Evolutionary conservation across 2,329 filamentous ascomycete genomes (phyloP).

Genomic region (Clarireedia paspali): DNA sequence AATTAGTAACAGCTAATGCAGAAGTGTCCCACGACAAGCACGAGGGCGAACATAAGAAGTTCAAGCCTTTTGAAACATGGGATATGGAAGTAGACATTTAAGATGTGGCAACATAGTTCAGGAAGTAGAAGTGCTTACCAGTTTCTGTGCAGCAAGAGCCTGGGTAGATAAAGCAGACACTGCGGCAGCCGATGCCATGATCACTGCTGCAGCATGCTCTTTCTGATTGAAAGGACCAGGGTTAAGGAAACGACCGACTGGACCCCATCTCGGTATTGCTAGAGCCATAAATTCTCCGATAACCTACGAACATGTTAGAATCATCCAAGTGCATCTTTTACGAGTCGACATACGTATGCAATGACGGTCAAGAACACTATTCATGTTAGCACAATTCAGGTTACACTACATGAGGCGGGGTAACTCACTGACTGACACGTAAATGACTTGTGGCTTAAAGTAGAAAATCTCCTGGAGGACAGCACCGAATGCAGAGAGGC

Average conservation of each 20-base stretch:
- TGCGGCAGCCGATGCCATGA: constrained; percentile 35
- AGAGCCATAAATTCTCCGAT: constrained; percentile 31
- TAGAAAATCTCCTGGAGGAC: constrained; percentile 38
- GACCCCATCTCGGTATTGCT: constrained; percentile 29
- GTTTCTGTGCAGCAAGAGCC: constrained; percentile 59
- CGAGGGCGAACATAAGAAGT: too few species aligned
- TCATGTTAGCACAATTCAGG: background rate
- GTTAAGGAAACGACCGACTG: constrained; percentile 46
- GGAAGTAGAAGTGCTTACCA: constrained; percentile 21
- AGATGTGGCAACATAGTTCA: too few species aligned
- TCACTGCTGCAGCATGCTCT: constrained; percentile 58
- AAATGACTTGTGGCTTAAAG: constrained; percentile 40
- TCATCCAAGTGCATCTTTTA: background rate
- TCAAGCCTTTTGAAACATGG: too few species aligned
- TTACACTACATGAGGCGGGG: background rate
- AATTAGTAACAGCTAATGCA: too few species aligned
- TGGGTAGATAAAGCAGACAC: constrained; percentile 56
- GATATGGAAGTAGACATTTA: too few species aligned
- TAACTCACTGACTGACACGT: constrained; percentile 30
- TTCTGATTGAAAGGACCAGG: constrained; percentile 63
- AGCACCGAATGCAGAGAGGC: constrained; percentile 31
- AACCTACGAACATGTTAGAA: constrained; percentile 24
- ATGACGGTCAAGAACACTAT: constrained; percentile 37
- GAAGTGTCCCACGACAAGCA: too few species aligned
- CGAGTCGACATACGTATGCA: constrained; percentile 29